A percentile compares a stretch with the other conserved stretches of the same genome.
Evolutionary conservation across 257 asterid species (phyloP).

Genomic region (Datura wrightii): DNA sequence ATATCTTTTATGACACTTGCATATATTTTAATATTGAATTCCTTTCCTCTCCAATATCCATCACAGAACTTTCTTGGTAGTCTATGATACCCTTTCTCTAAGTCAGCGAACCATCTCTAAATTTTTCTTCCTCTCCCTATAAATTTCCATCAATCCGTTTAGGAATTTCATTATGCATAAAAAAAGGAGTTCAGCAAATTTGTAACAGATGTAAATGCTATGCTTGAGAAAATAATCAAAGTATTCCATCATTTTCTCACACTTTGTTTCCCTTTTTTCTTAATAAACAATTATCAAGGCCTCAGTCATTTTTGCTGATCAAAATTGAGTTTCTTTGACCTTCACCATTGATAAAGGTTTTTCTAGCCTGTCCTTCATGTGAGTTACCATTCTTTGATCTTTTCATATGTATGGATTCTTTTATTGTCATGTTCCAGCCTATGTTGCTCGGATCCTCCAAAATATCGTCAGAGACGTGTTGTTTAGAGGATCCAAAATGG

Average conservation of each 20-base stretch:
- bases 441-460: neutral
- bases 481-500: neutral
- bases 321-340: neutral
- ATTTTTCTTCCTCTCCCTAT: neutral
- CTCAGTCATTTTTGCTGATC: neutral
- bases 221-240: slow-evolving; percentile 14
- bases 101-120: neutral
- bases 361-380: neutral
- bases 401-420: neutral
- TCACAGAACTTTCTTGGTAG: neutral
- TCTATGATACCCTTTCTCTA: neutral
- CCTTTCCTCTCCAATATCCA: neutral
- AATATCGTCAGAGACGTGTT: neutral
- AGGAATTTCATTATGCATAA: neutral
- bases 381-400: neutral
- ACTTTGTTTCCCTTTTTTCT: neutral
- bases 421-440: neutral
- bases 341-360: neutral
- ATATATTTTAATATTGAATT: neutral
- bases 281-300: neutral
- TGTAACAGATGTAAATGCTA: neutral
- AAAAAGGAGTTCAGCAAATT: neutral
- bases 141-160: too few relatives aligned
- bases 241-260: neutral
- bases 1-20: too few relatives aligned